Base-by-base conservation (phyloP, 768 basidiomycete species). In the Podaxis sp. region DNA sequence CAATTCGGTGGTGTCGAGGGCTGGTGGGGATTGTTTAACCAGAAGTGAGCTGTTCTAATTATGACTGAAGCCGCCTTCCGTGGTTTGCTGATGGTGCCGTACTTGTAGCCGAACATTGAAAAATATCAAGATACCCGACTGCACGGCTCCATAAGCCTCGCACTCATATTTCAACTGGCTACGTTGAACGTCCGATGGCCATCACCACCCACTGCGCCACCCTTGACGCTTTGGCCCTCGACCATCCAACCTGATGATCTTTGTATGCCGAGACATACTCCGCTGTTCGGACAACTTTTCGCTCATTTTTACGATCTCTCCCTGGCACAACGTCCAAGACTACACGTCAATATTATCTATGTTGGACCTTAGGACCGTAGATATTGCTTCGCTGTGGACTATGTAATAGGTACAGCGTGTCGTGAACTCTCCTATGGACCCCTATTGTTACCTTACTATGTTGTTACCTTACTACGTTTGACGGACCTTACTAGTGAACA, bases 1-100 rank as follows among this genome's bases (percentile, higher is more conserved):
- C 70, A 81, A 70, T 96, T 84, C 66, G 94, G 93, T 66, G 94
- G 94, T 64, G 93, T 95, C 47, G 94, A 82, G 73, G 80, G 80
- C 15, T 80, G 79, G 79, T 82, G 80, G 80, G 80, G 80, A 60
- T 63, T 82, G 27, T 79, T 82, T 70, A 75, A 77, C 63, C 66
- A 74, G 63, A 73, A 80, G 80, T 79, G 70, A 61, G 73, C 19
- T 71, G n/a, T 22, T 43, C 52, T 25, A 9, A 12, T 33, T 43
- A 9, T 41, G n/a, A 19, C 46, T 24, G 22, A 52, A 53, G n/a
- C 50, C 36, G 17, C 22, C 33, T 17, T 27, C 11, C 22, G 24
- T 33, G 27, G 13, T 29, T 9, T 46, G 29, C 24, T 57, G 41
- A 38, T 54, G 33, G 59, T 52, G 19, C 12, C 27, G 55, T 13